A percentile compares a stretch with the other conserved stretches of the same genome.
Evolutionary conservation across 2,329 filamentous ascomycete species (phyloP).

Genomic region (Didymella exigua): DNA sequence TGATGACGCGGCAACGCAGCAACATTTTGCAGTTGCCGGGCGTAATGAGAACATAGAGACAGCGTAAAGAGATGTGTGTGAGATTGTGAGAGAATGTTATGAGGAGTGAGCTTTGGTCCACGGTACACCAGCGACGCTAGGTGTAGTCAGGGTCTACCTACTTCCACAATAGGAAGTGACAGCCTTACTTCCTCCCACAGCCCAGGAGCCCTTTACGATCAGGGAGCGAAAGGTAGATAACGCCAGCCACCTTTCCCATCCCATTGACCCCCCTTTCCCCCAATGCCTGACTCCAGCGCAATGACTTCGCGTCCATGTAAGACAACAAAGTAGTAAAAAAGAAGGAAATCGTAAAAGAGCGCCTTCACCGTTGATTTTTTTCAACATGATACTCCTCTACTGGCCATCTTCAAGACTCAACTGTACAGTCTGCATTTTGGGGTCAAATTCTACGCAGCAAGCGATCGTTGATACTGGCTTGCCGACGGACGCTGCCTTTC

Average conservation of each 20-base stretch:
- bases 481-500: constrained; percentile 33
- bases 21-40: not conserved
- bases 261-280: not conserved
- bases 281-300: constrained; percentile 4
- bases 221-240: not conserved
- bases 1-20: not conserved
- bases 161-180: not conserved
- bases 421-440: no score
- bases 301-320: not conserved
- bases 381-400: not conserved
- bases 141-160: not conserved
- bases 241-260: not conserved
- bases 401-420: not conserved
- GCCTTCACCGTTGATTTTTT: not conserved
- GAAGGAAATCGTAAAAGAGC: not conserved
- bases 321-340: not conserved
- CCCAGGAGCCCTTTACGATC: not conserved
- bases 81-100: not conserved
- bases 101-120: not conserved
- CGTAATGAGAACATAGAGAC: not conserved
- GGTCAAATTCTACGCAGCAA: not conserved
- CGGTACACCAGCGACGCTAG: not conserved
- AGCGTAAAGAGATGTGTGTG: not conserved
- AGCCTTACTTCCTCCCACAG: constrained; percentile 1
- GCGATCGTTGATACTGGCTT: constrained; percentile 25